Percentiles rank a stretch among this genome's conserved stretches.
Conservation (phyloP, 306 rosid genomes). For the Vigna reflexopilosa region DNA sequence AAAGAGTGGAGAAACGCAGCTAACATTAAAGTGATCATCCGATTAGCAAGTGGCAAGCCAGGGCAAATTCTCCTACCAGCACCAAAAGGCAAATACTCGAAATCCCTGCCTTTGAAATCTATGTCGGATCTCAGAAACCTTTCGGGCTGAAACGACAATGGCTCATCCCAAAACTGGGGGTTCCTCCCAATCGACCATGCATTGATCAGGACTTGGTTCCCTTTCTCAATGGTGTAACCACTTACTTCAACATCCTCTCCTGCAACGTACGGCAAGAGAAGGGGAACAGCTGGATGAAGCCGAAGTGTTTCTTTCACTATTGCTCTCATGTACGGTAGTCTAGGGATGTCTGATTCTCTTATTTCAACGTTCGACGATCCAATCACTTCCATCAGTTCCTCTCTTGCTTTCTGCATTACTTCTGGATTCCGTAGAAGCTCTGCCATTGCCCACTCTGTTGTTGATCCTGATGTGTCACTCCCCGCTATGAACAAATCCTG, state of each 20-base stretch:
- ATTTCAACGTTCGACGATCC: conserved; percentile 38
- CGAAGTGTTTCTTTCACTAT: conserved; percentile 68
- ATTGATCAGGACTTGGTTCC: conserved; percentile 56
- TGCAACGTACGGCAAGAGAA: conserved; percentile 66
- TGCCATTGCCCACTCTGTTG: conserved; percentile 77
- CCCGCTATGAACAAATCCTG: conserved; percentile 72
- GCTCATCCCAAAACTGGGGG: conserved; percentile 53
- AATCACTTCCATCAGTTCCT: conserved; percentile 46
- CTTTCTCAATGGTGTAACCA: conserved; percentile 57
- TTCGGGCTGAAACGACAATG: conserved; percentile 53
- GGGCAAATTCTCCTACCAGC: conserved; percentile 74
- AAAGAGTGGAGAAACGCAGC: conserved; percentile 59
- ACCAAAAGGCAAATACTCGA: conserved; percentile 66
- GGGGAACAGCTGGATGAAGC: conserved; percentile 64
- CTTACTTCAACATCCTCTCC: conserved; percentile 43
- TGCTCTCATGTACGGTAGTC: conserved; percentile 58
- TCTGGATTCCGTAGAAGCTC: conserved; percentile 58
- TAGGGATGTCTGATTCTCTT: conserved; percentile 59
- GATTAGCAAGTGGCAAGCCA: conserved; percentile 60
- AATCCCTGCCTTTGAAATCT: conserved; percentile 63
- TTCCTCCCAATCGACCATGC: conserved; percentile 70
- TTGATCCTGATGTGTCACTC: conserved; percentile 65
- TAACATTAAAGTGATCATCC: conserved; percentile 60
- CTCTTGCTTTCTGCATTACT: conserved; percentile 49
- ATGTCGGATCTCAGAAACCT: conserved; percentile 49